phyloP scores from a whole-genome alignment of 352 stramenopile genomes.

The Phytopythium boreale region DNA sequence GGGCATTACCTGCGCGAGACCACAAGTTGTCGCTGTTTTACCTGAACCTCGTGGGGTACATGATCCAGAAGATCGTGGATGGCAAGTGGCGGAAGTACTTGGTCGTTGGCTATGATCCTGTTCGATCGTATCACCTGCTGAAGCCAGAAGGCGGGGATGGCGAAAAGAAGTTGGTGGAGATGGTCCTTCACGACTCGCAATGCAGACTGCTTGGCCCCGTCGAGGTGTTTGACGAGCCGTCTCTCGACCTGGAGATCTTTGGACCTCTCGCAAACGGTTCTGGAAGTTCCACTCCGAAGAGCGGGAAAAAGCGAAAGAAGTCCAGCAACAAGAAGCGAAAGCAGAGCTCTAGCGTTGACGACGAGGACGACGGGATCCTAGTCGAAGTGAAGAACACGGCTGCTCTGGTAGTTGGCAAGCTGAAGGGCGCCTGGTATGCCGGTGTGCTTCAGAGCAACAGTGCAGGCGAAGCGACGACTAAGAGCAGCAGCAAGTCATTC shows the following conservation, averaged over 20 bases:
- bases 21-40: constrained; percentile 52
- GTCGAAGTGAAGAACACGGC: constrained; percentile 57
- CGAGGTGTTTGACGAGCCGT: constrained; percentile 44
- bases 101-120: constrained; percentile 65
- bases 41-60: constrained; percentile 63
- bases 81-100: constrained; percentile 79
- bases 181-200: constrained; percentile 77
- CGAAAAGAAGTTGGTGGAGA: constrained; percentile 46
- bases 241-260: constrained; percentile 49
- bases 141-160: constrained; percentile 37
- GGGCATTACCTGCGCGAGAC: constrained; percentile 55
- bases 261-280: constrained; percentile 20
- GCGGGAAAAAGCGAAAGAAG: constrained; percentile 60
- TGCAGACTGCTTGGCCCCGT: constrained; percentile 54
- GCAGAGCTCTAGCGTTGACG: constrained; percentile 18
- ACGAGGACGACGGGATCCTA: constrained; percentile 18
- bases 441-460: constrained; percentile 18
- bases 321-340: constrained; percentile 58
- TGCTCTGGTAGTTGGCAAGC: constrained; percentile 25
- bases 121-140: constrained; percentile 53
- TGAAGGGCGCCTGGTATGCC: constrained; percentile 62
- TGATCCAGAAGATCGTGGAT: constrained; percentile 71
- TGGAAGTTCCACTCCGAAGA: constrained; percentile 9
- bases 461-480: neutral
- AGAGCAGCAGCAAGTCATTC: constrained; percentile 8